Evolutionary conservation across 2,329 filamentous ascomycete genomes (phyloP), one percentile per base, ranked within the genome.

Genomic region (Colletotrichum sp.): DNA sequence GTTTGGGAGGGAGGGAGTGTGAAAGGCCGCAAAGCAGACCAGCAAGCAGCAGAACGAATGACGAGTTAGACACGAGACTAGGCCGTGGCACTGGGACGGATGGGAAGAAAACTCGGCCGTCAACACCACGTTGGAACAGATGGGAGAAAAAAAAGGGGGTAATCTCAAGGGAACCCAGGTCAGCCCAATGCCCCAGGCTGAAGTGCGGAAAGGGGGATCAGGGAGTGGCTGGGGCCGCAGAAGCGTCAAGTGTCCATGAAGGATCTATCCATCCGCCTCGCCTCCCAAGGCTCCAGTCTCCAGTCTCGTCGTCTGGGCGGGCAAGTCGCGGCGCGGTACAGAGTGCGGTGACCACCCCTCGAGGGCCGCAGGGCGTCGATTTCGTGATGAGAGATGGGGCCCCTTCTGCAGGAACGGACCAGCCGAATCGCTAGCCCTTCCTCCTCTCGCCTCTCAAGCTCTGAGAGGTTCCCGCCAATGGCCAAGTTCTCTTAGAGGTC

Each of bases 1-100:
- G 69, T 26, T 72, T 56, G 63, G 63, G 63, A n/a, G 56, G 63
- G 69, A 65, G 72, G 48, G 58, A 69, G 58, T 71, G 68, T 71
- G 68, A 73, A 63, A 75, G 73, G 73, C 73, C 63, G 73, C 73
- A 43, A 69, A 75, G 73, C 73, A 75, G 73, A 75, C 73, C 73
- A 75, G 69, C 69, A 75, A 75, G 73, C 73, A 75, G 73, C 73
- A 75, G 62, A 75, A 73, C 73, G 73, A 75, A 75, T 75, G 73
- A 73, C 73, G 73, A 66, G 73, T 68, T 52, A 48, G 73, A 52
- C 64, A 36, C 73, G 68, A 75, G 58, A 34, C 73, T 69, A 75
- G 69, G 63, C 69, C 63, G 43, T 52, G 43, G 43, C 43, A 52
- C 10, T 62, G 73, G 73, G 73, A 75, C 73, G 73, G 73, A 73